Evolutionary conservation across 495 filamentous ascomycete genomes (phyloP), one percentile per base, ranked within the genome.

Genomic region (Aspergillus egyptiacus): DNA sequence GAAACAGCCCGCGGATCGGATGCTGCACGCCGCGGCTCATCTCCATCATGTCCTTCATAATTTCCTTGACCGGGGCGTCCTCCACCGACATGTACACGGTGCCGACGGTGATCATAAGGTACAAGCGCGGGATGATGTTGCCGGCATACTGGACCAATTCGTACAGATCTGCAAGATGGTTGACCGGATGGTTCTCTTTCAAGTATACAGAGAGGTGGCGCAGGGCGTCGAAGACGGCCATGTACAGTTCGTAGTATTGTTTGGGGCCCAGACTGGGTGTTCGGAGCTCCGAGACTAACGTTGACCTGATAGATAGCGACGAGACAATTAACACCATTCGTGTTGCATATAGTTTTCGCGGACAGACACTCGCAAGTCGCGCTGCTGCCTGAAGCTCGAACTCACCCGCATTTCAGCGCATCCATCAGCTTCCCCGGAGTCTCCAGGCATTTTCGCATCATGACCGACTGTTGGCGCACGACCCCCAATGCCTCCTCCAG

Each of bases 1-100:
- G 70, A 66, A 98, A 98, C 31, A 98, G 72, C 2, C 93, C 93
- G 38, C 93, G 85, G 39, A 96, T 87, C 2, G 93, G 93, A 61
- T 98, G 94, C 61, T 98, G 93, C 23, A 98, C 89, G 38, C 93
- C 93, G 53, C 93, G 80, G 67, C 88, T 96, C 93, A 98, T 98
- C 70, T 98, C 93, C 93, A 98, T 98, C 93, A 98, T 98, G 63
- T 98, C 93, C 68, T 98, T 98, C 93, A 98, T 98, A 47, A 98
- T 90, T 71, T 98, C 93, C 70, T 98, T 98, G 53, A 98, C 91
- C 3, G 93, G 93, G 36, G 93, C 94, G 80, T 96, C 93, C 63
- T 93, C 87, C 56, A 98, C 91, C 8, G 87, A 83, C 93, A 98
- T 98, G 71, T 98, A 98, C 25, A 96, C 93, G 3, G 93, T 98